phyloP scores from a whole-genome alignment of 2,329 filamentous ascomycete species.

The Fusarium secorum region DNA sequence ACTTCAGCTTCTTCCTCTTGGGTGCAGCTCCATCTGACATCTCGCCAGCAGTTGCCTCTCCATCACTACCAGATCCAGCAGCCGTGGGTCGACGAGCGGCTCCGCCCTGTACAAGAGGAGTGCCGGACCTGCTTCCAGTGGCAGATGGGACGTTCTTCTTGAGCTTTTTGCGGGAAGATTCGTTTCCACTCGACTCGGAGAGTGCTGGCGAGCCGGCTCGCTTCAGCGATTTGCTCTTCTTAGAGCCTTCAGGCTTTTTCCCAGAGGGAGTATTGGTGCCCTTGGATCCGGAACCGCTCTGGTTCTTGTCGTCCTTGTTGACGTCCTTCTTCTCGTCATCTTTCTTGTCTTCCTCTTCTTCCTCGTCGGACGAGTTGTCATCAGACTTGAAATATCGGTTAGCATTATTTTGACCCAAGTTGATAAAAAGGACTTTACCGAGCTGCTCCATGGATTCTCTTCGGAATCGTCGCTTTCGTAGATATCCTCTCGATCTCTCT shows the following conservation, averaged over 20 bases:
- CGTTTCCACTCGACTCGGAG: slow-evolving; percentile 91
- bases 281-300: slow-evolving; percentile 67
- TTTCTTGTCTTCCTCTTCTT: slow-evolving; percentile 50
- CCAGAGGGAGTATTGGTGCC: slow-evolving; percentile 67
- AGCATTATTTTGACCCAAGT: slow-evolving; percentile 14
- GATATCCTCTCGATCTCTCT: slow-evolving; percentile 84
- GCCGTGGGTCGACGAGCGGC: slow-evolving; percentile 53
- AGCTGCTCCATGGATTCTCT: slow-evolving; percentile 52
- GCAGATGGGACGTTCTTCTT: slow-evolving; percentile 67
- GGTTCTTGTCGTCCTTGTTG: slow-evolving; percentile 59
- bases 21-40: slow-evolving; percentile 64
- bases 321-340: slow-evolving; percentile 57
- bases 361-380: slow-evolving; percentile 51
- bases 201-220: slow-evolving; percentile 85
- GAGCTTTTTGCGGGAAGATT: slow-evolving; percentile 81
- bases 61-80: slow-evolving; percentile 73
- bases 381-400: slow-evolving; percentile 54
- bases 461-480: slow-evolving; percentile 75
- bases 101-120: slow-evolving; percentile 56
- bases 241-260: slow-evolving; percentile 54
- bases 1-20: slow-evolving; percentile 65
- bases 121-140: slow-evolving; percentile 62
- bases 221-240: slow-evolving; percentile 74
- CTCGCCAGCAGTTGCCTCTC: slow-evolving; percentile 74
- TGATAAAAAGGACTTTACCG: slow-evolving; percentile 39